These are phyloP conservation scores for Filobasidium floriforme DNA, from an alignment of 768 basidiomycete genomes.

Conservation along the genomic window DNA sequence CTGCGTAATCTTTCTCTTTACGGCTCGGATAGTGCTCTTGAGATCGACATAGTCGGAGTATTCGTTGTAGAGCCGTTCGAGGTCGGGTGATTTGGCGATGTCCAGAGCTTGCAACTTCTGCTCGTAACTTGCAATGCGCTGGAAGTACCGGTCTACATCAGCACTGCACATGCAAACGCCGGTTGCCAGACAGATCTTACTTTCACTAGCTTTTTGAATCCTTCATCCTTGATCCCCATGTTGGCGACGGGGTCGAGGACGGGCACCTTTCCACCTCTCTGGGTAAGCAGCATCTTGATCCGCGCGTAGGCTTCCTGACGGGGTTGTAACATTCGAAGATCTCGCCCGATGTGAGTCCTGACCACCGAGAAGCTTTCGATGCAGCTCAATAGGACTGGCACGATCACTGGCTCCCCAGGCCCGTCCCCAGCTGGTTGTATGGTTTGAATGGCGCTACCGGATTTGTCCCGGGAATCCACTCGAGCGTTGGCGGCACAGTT, in stretches of 20 bases:
- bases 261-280: conserved; percentile 72
- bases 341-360: conserved; percentile 81
- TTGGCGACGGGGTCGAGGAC: conserved; percentile 85
- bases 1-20: conserved; percentile 78
- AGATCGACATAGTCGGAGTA: conserved; percentile 52
- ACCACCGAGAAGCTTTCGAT: conserved; percentile 78
- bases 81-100: conserved; percentile 66
- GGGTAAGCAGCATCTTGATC: conserved; percentile 72
- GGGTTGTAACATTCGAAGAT: conserved; percentile 65
- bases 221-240: conserved; percentile 92
- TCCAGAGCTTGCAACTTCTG: conserved; percentile 71
- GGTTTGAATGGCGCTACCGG: conserved; percentile 55
- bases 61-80: conserved; percentile 71
- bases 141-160: neutral
- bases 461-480: conserved; percentile 49
- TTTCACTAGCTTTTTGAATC: conserved; percentile 76
- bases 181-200: conserved; percentile 47
- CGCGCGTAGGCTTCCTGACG: conserved; percentile 76
- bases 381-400: conserved; percentile 80
- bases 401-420: conserved; percentile 66
- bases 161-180: neutral
- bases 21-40: conserved; percentile 60
- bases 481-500: conserved; percentile 64
- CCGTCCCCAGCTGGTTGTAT: conserved; percentile 68
- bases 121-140: conserved; percentile 92